Conservation (phyloP, 129 eudicot genomes). For the Glebionis coronaria region DNA sequence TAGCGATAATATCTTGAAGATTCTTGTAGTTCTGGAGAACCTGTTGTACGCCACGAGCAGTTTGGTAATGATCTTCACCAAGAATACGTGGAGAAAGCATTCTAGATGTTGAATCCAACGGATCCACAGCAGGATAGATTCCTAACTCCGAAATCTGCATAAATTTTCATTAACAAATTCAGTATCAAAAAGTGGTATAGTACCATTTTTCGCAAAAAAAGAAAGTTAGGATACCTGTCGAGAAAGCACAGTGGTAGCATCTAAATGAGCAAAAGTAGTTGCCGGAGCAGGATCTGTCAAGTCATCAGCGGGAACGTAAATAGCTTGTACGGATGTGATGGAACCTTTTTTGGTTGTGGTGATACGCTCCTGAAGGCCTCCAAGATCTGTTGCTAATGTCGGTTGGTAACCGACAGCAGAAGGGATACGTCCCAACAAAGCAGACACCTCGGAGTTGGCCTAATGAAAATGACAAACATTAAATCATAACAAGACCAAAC, state of each 20-base stretch:
- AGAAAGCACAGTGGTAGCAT: conserved; percentile 98
- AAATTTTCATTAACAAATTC: not conserved
- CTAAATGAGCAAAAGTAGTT: conserved; percentile 98
- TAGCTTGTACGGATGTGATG: conserved; percentile 96
- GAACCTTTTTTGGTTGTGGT: conserved; percentile 98
- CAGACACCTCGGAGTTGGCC: conserved; percentile 99
- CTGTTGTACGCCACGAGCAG: conserved; percentile 95
- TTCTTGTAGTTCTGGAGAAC: conserved; percentile 95
- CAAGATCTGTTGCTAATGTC: conserved; percentile 97
- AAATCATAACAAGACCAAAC: conserved; percentile 2
- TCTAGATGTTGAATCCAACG: conserved; percentile 93
- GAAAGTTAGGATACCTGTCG: conserved; percentile 49
- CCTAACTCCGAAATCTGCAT: conserved; percentile 91
- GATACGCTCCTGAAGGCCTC: conserved; percentile 98
- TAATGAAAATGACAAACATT: conserved; percentile 20
- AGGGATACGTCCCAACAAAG: conserved; percentile 97
- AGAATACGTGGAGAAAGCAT: conserved; percentile 94
- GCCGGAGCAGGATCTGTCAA: conserved; percentile 99
- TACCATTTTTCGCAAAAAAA: no score
- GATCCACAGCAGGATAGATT: conserved; percentile 97
- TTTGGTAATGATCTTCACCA: conserved; percentile 88
- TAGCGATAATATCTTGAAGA: conserved; percentile 98
- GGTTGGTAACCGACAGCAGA: conserved; percentile 99
- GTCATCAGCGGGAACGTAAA: conserved; percentile 99
- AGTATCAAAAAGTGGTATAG: not conserved